Evolutionary conservation across 305 asterid species (phyloP).

Genomic region (Fraxinus latifolia): DNA sequence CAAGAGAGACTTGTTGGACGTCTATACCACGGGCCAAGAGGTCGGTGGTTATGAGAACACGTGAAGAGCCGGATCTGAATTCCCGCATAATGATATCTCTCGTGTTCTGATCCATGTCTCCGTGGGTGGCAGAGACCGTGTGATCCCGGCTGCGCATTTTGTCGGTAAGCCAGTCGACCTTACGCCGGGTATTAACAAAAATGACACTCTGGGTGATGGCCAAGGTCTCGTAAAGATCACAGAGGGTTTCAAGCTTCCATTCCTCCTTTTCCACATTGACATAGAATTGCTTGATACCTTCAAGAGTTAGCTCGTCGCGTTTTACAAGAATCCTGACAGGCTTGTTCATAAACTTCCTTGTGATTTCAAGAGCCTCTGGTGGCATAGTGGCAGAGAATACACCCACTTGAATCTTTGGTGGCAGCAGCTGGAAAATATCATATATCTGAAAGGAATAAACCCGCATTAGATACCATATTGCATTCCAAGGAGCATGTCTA

Average conservation of each 20-base stretch:
- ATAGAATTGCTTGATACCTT: slow-evolving; percentile 78
- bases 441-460: slow-evolving; percentile 49
- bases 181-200: slow-evolving; percentile 78
- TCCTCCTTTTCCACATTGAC: slow-evolving; percentile 72
- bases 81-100: slow-evolving; percentile 85
- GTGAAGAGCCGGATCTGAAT: slow-evolving; percentile 78
- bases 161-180: slow-evolving; percentile 84
- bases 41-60: slow-evolving; percentile 86
- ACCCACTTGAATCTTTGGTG: slow-evolving; percentile 88
- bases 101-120: slow-evolving; percentile 90
- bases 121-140: slow-evolving; percentile 73
- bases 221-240: slow-evolving; percentile 70
- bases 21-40: slow-evolving; percentile 91
- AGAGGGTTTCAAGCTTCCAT: slow-evolving; percentile 77
- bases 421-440: slow-evolving; percentile 75
- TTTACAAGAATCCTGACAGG: slow-evolving; percentile 75
- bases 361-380: slow-evolving; percentile 81
- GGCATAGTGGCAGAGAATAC: slow-evolving; percentile 91
- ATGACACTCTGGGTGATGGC: slow-evolving; percentile 87
- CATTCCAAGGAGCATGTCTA: background rate
- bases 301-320: slow-evolving; percentile 80
- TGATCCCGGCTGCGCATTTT: slow-evolving; percentile 77
- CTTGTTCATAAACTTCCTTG: slow-evolving; percentile 74
- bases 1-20: slow-evolving; percentile 85
- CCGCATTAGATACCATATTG: slow-evolving; percentile 16